phyloP scores from a whole-genome alignment of 352 stramenopile genomes.

The Pythium apleroticum region DNA sequence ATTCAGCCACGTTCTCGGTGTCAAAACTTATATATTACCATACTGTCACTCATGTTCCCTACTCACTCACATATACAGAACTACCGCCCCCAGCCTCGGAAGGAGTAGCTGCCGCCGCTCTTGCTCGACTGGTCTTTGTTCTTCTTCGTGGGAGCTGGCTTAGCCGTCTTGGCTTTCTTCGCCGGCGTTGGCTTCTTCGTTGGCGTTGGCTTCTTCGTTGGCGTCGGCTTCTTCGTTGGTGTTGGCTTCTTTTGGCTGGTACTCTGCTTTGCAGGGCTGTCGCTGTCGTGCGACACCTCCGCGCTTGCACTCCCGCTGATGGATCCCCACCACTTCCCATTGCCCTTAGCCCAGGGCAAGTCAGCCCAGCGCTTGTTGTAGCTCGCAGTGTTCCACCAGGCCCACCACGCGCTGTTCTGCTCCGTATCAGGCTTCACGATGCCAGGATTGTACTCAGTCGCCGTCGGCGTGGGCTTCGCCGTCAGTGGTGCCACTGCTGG shows the following conservation, averaged over 20 bases:
- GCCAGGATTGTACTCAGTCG: constrained; percentile 6
- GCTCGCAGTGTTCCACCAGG: constrained; percentile 15
- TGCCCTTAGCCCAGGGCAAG: constrained; percentile 4
- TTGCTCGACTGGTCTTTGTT: neutral
- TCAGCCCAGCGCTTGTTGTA: constrained; percentile 26
- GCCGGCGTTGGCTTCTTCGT: constrained; percentile 2
- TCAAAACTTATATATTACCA: constrained; percentile 3
- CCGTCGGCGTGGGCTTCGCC: neutral
- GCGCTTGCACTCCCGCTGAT: neutral
- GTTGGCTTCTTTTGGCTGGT: neutral
- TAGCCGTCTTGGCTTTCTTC: neutral
- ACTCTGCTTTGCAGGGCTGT: constrained; percentile 4
- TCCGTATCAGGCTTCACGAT: constrained; percentile 12
- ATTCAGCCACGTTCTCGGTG: neutral
- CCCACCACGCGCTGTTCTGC: constrained; percentile 15
- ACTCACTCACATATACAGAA: neutral
- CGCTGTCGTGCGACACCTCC: constrained; percentile 2
- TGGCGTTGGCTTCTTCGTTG: constrained; percentile 1
- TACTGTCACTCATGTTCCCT: neutral
- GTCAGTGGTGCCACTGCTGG: too few species aligned
- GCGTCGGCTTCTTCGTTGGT: neutral
- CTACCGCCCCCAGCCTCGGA: constrained; percentile 16
- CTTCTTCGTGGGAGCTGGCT: neutral
- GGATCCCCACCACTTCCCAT: constrained; percentile 15
- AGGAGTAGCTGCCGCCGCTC: constrained; percentile 7